Percentiles rank a stretch among this genome's conserved stretches.
Evolutionary conservation across 1,139 yeast genomes (phyloP).

Genomic region (Magnusiomyces magnusii): DNA sequence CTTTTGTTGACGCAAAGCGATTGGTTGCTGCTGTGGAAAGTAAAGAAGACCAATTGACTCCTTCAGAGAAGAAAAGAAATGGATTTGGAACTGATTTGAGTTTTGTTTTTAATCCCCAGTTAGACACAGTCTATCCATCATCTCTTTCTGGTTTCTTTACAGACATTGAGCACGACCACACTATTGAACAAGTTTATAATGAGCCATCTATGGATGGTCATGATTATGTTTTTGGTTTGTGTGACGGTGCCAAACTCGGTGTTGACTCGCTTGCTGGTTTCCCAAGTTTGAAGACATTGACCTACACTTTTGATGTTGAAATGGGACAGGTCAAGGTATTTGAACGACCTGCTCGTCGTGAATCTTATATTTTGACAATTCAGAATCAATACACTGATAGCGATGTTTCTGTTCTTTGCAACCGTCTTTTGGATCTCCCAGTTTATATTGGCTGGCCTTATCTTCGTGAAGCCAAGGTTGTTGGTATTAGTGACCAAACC

Average conservation of each 20-base stretch:
- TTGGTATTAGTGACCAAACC: slow-evolving; percentile 52
- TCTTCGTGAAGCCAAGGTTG: slow-evolving; percentile 69
- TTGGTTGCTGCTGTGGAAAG: slow-evolving; percentile 67
- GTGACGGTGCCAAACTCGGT: slow-evolving; percentile 65
- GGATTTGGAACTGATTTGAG: slow-evolving; percentile 60
- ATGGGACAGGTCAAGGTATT: slow-evolving; percentile 67
- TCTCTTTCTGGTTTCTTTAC: slow-evolving; percentile 74
- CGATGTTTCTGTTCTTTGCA: slow-evolving; percentile 44
- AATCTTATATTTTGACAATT: slow-evolving; percentile 64
- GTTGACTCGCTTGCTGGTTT: slow-evolving; percentile 74
- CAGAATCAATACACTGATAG: slow-evolving; percentile 47
- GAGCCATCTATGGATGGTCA: slow-evolving; percentile 11
- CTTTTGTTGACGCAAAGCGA: slow-evolving; percentile 82
- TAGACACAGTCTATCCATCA: slow-evolving; percentile 58
- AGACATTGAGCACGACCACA: slow-evolving; percentile 71
- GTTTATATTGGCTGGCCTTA: slow-evolving; percentile 88
- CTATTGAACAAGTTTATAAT: slow-evolving; percentile 46
- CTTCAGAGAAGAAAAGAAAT: slow-evolving; percentile 69
- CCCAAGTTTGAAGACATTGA: slow-evolving; percentile 70
- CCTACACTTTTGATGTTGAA: slow-evolving; percentile 48
- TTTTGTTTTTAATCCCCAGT: slow-evolving; percentile 72
- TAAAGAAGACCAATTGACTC: slow-evolving; percentile 47
- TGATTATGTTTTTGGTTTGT: slow-evolving; percentile 50
- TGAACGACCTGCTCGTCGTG: slow-evolving; percentile 78
- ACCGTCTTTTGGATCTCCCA: slow-evolving; percentile 48